phyloP scores from a whole-genome alignment of 1,284 basidiomycete genomes.

The Malassezia psittaci region DNA sequence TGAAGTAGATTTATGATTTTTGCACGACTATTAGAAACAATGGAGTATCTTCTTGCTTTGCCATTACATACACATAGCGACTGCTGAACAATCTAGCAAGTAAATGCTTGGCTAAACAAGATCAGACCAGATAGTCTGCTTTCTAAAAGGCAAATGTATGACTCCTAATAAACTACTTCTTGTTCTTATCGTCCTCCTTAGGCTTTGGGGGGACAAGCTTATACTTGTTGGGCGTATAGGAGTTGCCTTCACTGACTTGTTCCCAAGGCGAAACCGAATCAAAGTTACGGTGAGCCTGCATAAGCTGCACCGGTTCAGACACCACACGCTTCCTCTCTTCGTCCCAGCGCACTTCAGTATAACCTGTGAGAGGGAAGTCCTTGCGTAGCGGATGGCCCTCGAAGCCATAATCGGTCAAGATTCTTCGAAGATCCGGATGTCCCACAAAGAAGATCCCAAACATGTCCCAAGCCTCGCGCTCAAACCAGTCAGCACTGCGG shows the following conservation, averaged over 20 bases:
- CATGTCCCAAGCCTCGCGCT: constrained; percentile 96
- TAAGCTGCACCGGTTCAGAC: constrained; percentile 92
- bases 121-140: too few relatives aligned
- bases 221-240: constrained; percentile 54
- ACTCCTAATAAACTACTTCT: constrained; percentile 24
- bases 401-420: constrained; percentile 98
- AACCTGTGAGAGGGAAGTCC: constrained; percentile 94
- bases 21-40: background rate
- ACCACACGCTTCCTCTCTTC: constrained; percentile 98
- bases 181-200: constrained; percentile 43
- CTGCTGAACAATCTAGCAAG: too few relatives aligned
- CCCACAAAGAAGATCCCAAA: constrained; percentile 92
- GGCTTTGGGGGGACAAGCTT: constrained; percentile 50
- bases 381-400: constrained; percentile 96
- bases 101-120: too few relatives aligned
- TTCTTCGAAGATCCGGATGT: constrained; percentile 91
- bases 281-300: constrained; percentile 97
- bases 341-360: constrained; percentile 93
- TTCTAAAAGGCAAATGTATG: background rate
- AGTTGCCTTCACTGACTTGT: constrained; percentile 76
- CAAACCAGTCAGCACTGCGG: constrained; percentile 94
- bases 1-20: background rate
- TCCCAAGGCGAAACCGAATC: constrained; percentile 85
- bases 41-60: background rate
- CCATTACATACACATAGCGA: too few relatives aligned